phyloP scores from a whole-genome alignment of 495 filamentous ascomycete genomes.

The Lasiosphaeria hispida region DNA sequence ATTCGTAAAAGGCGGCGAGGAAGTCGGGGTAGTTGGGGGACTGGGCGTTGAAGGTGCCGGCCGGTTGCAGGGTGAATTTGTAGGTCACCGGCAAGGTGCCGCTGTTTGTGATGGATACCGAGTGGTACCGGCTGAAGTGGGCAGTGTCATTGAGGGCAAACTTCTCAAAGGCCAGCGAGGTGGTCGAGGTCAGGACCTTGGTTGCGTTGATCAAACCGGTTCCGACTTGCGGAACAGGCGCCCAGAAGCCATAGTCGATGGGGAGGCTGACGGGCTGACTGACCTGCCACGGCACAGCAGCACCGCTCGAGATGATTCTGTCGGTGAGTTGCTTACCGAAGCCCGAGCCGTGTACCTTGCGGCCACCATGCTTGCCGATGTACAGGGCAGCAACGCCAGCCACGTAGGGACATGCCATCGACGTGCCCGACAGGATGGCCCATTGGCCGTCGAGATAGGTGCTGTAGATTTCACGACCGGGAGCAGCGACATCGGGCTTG shows the following conservation, averaged over 20 bases:
- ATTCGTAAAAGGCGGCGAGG: conserved; percentile 1
- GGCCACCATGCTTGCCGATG: conserved; percentile 32
- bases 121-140: conserved; percentile 35
- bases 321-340: conserved; percentile 33
- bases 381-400: conserved; percentile 40
- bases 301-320: conserved; percentile 36
- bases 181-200: conserved; percentile 41
- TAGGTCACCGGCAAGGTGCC: conserved; percentile 36
- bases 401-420: conserved; percentile 41
- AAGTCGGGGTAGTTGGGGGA: background rate
- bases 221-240: conserved; percentile 45
- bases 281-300: conserved; percentile 20
- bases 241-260: conserved; percentile 29
- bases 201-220: conserved; percentile 45
- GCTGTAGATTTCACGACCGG: conserved; percentile 48
- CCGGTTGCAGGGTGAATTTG: conserved; percentile 20
- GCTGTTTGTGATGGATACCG: conserved; percentile 43
- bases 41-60: too few species aligned
- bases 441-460: conserved; percentile 41
- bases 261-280: too few species aligned
- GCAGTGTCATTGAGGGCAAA: conserved; percentile 47
- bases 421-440: conserved; percentile 45
- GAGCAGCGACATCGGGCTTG: conserved; percentile 47
- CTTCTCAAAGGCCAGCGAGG: conserved; percentile 35
- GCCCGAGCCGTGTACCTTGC: conserved; percentile 33